These are phyloP conservation scores for Prunus salicina DNA, from an alignment of 306 rosid species.

Conservation along the genomic window DNA sequence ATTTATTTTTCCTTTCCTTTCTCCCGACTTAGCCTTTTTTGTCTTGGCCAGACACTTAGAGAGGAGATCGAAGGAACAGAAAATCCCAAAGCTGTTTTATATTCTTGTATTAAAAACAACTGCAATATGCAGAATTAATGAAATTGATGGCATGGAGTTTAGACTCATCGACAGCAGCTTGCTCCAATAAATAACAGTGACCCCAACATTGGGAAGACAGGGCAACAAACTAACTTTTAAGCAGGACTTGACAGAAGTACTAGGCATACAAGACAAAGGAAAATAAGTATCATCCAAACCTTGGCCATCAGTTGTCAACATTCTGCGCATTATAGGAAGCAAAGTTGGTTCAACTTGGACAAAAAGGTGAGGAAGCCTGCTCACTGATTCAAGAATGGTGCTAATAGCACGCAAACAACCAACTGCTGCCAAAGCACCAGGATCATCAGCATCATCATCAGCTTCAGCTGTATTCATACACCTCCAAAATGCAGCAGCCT, in stretches of 20 bases:
- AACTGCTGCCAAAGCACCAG: slow-evolving; percentile 93
- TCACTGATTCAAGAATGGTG: slow-evolving; percentile 95
- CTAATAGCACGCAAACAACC: slow-evolving; percentile 95
- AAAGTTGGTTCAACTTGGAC: slow-evolving; percentile 79
- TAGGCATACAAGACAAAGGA: background rate
- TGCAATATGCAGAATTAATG: background rate
- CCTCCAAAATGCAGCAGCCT: slow-evolving; percentile 97
- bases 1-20: no score
- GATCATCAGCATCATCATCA: slow-evolving; percentile 86
- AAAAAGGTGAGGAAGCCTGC: slow-evolving; percentile 89
- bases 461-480: slow-evolving; percentile 90
- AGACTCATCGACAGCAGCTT: background rate
- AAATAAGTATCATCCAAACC: slow-evolving; percentile 37
- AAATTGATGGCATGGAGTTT: background rate
- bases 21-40: background rate
- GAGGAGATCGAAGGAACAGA: background rate
- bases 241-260: background rate
- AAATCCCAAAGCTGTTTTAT: background rate
- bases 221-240: background rate
- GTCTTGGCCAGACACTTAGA: background rate
- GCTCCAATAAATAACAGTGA: background rate
- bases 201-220: background rate
- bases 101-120: background rate
- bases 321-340: slow-evolving; percentile 86
- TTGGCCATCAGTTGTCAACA: slow-evolving; percentile 96